These are phyloP conservation scores for Persicaria maculosa DNA, from an alignment of 148 eudicot genomes.

Conservation along the genomic window DNA sequence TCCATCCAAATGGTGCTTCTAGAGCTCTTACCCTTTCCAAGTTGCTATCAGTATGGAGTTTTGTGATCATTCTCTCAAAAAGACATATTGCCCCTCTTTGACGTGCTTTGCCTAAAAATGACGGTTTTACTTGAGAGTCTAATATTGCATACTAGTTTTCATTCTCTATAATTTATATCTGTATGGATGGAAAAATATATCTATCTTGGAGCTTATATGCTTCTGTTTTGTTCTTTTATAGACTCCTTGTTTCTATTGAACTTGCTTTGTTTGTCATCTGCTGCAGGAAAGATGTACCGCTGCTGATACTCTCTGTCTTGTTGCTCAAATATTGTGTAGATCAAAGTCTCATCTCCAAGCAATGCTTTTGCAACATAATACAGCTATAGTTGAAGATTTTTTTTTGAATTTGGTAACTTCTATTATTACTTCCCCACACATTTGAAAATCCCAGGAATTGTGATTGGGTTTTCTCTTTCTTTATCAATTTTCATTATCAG, in stretches of 20 bases:
- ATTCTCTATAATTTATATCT: neutral
- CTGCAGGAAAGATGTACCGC: constrained; percentile 94
- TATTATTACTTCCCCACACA: constrained; percentile 1
- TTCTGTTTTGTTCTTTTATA: neutral
- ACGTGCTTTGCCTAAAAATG: neutral
- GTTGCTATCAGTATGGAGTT: too few species aligned
- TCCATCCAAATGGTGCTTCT: too few species aligned
- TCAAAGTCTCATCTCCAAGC: constrained; percentile 89
- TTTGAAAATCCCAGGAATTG: neutral
- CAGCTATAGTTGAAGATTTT: constrained; percentile 80
- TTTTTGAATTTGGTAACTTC: constrained; percentile 64
- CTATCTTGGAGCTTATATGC: neutral
- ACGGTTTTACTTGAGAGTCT: neutral
- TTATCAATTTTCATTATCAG: neutral
- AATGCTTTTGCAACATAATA: constrained; percentile 70
- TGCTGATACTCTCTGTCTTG: constrained; percentile 77
- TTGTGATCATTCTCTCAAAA: too few species aligned
- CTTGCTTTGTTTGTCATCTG: neutral
- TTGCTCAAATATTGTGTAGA: constrained; percentile 79
- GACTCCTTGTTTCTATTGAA: neutral
- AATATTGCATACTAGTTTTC: neutral
- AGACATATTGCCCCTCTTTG: too few species aligned
- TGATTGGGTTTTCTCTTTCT: constrained; percentile 6
- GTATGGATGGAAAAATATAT: too few species aligned
- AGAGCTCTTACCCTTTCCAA: too few species aligned